phyloP scores from a whole-genome alignment of 495 filamentous ascomycete species.

The Gamarada debralockiae region DNA sequence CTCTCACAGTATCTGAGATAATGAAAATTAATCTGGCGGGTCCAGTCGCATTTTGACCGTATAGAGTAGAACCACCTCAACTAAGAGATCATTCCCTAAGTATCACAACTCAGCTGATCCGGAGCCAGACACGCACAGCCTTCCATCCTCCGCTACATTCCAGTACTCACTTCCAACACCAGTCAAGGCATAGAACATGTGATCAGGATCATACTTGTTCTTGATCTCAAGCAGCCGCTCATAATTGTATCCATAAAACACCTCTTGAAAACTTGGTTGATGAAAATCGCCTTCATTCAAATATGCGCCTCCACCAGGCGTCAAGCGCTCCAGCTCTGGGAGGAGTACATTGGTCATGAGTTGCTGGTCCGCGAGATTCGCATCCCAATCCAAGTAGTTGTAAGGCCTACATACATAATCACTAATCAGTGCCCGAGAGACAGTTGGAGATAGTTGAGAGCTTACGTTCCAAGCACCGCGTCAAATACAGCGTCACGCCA shows the following conservation, averaged over 20 bases:
- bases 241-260: constrained; percentile 50
- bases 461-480: neutral
- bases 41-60: too few species aligned
- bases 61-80: too few species aligned
- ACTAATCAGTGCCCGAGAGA: neutral
- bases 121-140: too few species aligned
- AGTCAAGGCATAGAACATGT: constrained; percentile 53
- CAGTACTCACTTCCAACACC: constrained; percentile 61
- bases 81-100: too few species aligned
- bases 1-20: too few species aligned
- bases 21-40: too few species aligned
- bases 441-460: neutral
- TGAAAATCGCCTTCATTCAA: constrained; percentile 40
- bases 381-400: constrained; percentile 22
- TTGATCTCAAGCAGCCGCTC: constrained; percentile 41
- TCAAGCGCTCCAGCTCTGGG: constrained; percentile 30
- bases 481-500: neutral
- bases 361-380: constrained; percentile 20
- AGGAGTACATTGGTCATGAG: constrained; percentile 33
- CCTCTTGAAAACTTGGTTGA: constrained; percentile 45
- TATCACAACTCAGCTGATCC: too few species aligned
- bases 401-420: constrained; percentile 6
- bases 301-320: constrained; percentile 39
- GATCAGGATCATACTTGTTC: constrained; percentile 51
- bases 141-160: constrained; percentile 19